Conservation (phyloP, 148 eudicot genomes). For the Diospyros kaki region DNA sequence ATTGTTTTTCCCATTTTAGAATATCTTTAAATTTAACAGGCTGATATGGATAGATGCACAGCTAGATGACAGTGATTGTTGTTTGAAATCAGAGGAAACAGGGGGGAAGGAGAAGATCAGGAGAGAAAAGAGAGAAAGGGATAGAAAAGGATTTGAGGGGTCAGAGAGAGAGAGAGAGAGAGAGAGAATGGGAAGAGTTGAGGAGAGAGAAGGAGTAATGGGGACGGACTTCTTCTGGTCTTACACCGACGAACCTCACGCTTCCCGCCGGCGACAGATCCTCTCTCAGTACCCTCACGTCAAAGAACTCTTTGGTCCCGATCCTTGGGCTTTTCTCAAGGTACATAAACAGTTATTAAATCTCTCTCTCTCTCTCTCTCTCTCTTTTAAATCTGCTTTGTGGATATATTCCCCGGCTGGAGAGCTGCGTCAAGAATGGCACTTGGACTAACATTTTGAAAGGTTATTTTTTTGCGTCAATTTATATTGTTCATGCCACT, state of each 20-base stretch:
- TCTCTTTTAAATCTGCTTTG: not conserved
- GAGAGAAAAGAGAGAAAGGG: not conserved
- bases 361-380: not conserved
- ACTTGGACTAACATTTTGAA: no score
- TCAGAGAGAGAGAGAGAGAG: not conserved
- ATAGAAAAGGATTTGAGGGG: not conserved
- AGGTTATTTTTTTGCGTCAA: no score
- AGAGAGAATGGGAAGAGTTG: slow-evolving; percentile 14
- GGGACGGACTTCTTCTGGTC: slow-evolving; percentile 90
- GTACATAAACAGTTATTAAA: slow-evolving; percentile 16
- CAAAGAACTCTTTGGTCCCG: slow-evolving; percentile 87
- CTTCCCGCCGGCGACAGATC: slow-evolving; percentile 65
- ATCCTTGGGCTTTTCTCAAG: slow-evolving; percentile 76
- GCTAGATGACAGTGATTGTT: not conserved
- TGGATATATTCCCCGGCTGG: no score
- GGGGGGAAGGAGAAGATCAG: not conserved
- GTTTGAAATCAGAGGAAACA: slow-evolving; percentile 3
- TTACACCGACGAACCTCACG: slow-evolving; percentile 93
- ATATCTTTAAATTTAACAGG: no score
- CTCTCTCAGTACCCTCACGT: slow-evolving; percentile 87
- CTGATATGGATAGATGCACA: no score
- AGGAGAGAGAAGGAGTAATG: slow-evolving; percentile 47
- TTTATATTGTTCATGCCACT: no score
- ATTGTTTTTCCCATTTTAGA: no score
- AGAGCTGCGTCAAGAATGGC: no score